phyloP scores from a whole-genome alignment of 1,284 basidiomycete species.

The Ceratobasidium sp. region DNA sequence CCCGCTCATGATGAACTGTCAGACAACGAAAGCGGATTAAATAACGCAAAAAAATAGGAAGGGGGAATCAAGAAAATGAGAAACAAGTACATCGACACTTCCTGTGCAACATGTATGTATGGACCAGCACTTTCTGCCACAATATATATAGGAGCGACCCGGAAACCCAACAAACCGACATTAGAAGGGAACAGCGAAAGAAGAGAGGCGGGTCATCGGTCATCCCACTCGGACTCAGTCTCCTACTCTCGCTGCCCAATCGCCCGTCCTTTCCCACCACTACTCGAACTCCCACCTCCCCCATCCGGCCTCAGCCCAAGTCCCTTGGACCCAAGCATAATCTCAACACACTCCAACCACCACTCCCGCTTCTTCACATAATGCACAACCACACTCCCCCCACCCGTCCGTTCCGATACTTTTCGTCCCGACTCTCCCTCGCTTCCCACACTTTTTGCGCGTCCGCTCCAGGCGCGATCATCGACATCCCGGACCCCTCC shows the following conservation, averaged over 20 bases:
- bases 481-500: constrained; percentile 90
- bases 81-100: constrained; percentile 7
- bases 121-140: background rate
- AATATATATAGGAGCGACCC: background rate
- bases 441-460: constrained; percentile 74
- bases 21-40: background rate
- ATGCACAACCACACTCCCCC: constrained; percentile 95
- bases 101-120: background rate
- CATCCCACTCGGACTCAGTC: background rate
- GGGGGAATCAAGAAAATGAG: background rate
- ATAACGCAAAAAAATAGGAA: background rate
- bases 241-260: constrained; percentile 5
- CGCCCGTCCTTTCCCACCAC: background rate
- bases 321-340: constrained; percentile 73
- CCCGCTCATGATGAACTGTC: too few species aligned
- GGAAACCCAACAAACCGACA: background rate
- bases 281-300: constrained; percentile 2
- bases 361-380: constrained; percentile 97
- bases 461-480: constrained; percentile 51
- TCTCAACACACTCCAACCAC: constrained; percentile 94
- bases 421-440: constrained; percentile 75
- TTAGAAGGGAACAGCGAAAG: background rate
- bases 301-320: constrained; percentile 26
- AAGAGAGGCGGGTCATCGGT: background rate
- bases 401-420: constrained; percentile 76